A percentile compares a stretch with the other conserved stretches of the same genome.
Evolutionary conservation across 1,284 basidiomycete genomes (phyloP).

Genomic region (Takashimella tepidaria): DNA sequence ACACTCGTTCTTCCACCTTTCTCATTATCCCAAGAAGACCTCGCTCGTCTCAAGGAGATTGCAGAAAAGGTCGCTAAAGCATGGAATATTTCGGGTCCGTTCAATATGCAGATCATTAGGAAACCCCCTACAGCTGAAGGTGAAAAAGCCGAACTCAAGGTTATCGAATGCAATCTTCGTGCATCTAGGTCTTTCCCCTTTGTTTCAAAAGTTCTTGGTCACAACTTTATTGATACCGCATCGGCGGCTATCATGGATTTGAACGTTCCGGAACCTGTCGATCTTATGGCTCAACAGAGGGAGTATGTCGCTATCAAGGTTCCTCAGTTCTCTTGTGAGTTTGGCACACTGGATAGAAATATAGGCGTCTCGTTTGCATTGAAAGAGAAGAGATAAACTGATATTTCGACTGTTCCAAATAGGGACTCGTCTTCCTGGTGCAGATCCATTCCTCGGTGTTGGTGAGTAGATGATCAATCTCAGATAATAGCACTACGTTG

Average conservation of each 20-base stretch:
- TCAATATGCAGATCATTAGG: constrained; percentile 99
- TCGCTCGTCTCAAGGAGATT: constrained; percentile 80
- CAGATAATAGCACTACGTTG: background rate
- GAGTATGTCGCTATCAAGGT: constrained; percentile 98
- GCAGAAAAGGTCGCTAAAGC: constrained; percentile 91
- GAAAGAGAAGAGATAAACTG: background rate
- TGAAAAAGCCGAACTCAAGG: constrained; percentile 69
- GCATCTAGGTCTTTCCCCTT: constrained; percentile 99
- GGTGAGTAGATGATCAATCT: constrained; percentile 54
- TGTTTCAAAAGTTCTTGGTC: constrained; percentile 94
- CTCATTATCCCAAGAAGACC: constrained; percentile 69
- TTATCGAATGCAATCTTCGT: constrained; percentile 97
- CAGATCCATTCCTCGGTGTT: constrained; percentile 95
- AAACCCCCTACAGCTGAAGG: constrained; percentile 59
- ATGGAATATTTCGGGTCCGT: constrained; percentile 95
- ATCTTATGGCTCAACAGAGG: constrained; percentile 83
- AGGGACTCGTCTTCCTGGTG: constrained; percentile 70
- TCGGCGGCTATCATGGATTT: constrained; percentile 81
- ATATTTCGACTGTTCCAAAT: background rate
- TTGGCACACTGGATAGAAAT: background rate
- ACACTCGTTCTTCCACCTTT: constrained; percentile 97
- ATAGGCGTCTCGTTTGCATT: too few relatives aligned
- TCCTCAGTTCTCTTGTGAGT: constrained; percentile 84
- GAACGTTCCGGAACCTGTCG: constrained; percentile 86
- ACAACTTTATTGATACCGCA: constrained; percentile 95